Conservation (phyloP, 2,329 filamentous ascomycete genomes). For the Pochonia chlamydosporia region DNA sequence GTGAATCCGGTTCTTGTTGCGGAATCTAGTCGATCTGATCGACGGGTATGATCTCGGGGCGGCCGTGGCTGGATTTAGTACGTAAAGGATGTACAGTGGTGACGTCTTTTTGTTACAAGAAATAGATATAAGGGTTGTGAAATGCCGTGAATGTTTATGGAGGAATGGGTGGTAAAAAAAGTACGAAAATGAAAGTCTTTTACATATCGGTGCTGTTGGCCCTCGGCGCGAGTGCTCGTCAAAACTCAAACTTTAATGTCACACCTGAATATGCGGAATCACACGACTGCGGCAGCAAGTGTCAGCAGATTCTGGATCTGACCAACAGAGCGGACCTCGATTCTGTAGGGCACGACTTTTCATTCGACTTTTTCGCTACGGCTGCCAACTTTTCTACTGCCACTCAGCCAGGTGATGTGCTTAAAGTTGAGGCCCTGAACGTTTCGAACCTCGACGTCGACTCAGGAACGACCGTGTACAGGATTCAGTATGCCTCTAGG, state of each 20-base stretch:
- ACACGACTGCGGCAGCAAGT: conserved; percentile 7
- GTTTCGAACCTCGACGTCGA: neutral
- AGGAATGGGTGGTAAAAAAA: no score
- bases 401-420: conserved; percentile 2
- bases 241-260: conserved; percentile 6
- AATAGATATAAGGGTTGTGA: no score
- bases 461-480: neutral
- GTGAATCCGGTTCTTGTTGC: no score
- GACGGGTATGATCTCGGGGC: no score
- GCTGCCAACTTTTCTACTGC: neutral
- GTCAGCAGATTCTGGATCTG: conserved; percentile 6
- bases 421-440: neutral
- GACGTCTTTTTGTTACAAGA: no score
- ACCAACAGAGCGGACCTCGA: neutral
- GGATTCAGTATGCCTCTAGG: conserved; percentile 4
- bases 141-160: no score
- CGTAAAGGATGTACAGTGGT: no score
- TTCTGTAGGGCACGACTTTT: neutral
- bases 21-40: no score
- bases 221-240: neutral
- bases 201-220: conserved; percentile 2
- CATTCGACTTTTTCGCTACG: conserved; percentile 7
- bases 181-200: neutral
- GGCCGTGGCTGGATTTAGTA: no score
- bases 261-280: neutral